phyloP scores from a whole-genome alignment of 495 filamentous ascomycete genomes.

The Neurospora sp. region DNA sequence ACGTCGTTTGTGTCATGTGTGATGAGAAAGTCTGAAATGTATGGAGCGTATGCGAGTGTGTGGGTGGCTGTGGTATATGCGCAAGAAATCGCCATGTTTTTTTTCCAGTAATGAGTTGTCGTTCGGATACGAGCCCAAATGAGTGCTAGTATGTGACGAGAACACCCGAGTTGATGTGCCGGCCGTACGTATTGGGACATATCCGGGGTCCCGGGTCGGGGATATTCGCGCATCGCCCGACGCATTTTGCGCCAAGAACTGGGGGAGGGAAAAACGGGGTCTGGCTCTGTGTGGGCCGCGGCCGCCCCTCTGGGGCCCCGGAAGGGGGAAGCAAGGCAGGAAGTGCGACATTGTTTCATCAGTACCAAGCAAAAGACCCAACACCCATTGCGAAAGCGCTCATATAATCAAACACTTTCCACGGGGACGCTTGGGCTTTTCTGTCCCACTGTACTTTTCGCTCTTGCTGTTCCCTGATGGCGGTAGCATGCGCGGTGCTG shows the following conservation, averaged over 20 bases:
- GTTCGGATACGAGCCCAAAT: background rate
- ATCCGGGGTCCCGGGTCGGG: background rate
- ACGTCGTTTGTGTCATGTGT: conserved; percentile 10
- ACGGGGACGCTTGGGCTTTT: conserved; percentile 1
- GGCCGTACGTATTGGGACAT: background rate
- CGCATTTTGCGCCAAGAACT: background rate
- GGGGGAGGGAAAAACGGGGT: background rate
- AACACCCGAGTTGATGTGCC: background rate
- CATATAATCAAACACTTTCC: background rate
- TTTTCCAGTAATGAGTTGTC: background rate
- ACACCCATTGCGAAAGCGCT: background rate
- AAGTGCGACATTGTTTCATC: background rate
- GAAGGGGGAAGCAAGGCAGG: background rate
- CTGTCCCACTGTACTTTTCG: conserved; percentile 10
- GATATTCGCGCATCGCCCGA: background rate
- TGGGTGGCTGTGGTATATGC: conserved; percentile 12
- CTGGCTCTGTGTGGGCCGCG: background rate
- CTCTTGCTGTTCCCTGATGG: conserved; percentile 24
- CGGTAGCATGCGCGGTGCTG: conserved; percentile 29
- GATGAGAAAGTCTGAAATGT: conserved; percentile 1
- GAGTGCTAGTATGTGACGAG: background rate
- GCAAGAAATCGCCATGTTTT: conserved; percentile 8
- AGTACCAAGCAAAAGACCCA: background rate
- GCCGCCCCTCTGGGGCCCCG: background rate
- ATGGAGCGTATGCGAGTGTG: background rate